These are phyloP conservation scores for Penicillium hordei DNA, from an alignment of 2,329 filamentous ascomycete genomes.

Conservation along the genomic window DNA sequence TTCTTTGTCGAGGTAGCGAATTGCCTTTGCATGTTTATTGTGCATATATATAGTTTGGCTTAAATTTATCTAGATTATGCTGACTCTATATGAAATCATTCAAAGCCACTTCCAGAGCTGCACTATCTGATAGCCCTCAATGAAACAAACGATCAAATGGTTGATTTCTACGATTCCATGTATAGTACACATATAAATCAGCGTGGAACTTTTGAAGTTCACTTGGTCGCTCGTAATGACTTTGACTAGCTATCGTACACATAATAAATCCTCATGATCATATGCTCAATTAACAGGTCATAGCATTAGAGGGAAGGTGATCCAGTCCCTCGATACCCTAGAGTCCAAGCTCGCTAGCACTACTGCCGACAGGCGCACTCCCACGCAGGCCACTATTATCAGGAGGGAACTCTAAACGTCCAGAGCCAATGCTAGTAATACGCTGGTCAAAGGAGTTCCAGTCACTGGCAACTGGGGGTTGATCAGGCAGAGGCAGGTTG, in stretches of 20 bases:
- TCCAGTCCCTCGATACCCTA: conserved; percentile 60
- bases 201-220: neutral
- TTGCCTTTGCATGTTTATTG: too few species aligned
- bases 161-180: neutral
- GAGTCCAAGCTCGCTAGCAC: conserved; percentile 57
- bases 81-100: neutral
- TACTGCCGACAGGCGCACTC: conserved; percentile 59
- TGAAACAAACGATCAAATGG: neutral
- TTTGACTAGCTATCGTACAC: conserved; percentile 20
- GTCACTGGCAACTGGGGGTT: conserved; percentile 74
- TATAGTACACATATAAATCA: neutral
- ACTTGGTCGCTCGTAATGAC: conserved; percentile 19
- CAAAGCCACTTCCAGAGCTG: neutral
- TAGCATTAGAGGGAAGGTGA: conserved; percentile 61
- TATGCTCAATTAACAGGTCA: conserved; percentile 46
- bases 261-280: conserved; percentile 2
- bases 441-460: conserved; percentile 70
- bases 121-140: neutral
- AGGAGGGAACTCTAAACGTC: conserved; percentile 54
- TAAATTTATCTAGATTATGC: neutral
- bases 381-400: conserved; percentile 55
- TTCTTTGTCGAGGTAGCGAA: neutral
- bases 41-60: neutral
- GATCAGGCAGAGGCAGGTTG: conserved; percentile 76
- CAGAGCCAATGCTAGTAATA: conserved; percentile 69